phyloP scores from a whole-genome alignment of 306 rosid species.

The Luffa acutangula region DNA sequence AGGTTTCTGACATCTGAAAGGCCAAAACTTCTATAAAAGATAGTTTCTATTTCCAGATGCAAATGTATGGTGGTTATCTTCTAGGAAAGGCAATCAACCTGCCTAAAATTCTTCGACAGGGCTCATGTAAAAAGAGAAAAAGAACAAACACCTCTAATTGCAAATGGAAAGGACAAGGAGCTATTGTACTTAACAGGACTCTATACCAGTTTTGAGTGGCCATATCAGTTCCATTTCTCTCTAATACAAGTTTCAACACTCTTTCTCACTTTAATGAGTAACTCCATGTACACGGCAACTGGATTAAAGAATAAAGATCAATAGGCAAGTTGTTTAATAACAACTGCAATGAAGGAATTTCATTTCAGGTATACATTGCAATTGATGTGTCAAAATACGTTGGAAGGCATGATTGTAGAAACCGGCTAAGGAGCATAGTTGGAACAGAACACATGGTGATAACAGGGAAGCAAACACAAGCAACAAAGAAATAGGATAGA shows the following conservation, averaged over 20 bases:
- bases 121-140: neutral
- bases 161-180: neutral
- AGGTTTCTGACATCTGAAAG: neutral
- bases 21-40: neutral
- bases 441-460: neutral
- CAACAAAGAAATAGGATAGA: neutral
- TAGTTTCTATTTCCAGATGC: neutral
- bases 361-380: neutral
- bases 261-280: neutral
- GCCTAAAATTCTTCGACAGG: neutral
- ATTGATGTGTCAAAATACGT: neutral
- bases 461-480: neutral
- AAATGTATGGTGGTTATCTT: neutral
- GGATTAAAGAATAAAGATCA: neutral
- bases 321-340: neutral
- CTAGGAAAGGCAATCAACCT: neutral
- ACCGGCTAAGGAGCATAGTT: neutral
- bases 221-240: neutral
- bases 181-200: neutral
- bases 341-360: neutral
- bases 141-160: neutral
- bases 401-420: neutral
- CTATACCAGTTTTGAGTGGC: neutral
- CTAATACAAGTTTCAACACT: too few species aligned
- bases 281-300: neutral